phyloP scores from a whole-genome alignment of 1,139 yeast genomes.

The Pichia sp. region DNA sequence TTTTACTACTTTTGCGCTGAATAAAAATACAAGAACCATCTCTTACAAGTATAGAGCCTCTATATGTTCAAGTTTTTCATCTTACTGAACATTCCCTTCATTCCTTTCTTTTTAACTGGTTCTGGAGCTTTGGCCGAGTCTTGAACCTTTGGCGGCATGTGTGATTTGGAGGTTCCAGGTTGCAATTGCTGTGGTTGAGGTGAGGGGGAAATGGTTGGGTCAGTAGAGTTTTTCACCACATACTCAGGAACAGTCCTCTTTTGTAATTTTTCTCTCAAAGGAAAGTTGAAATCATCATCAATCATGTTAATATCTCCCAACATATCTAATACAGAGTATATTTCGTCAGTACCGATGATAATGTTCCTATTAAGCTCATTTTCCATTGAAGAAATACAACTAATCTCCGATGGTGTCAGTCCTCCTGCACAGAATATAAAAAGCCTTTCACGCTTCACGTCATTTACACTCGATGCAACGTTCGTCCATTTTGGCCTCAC shows the following conservation, averaged over 20 bases:
- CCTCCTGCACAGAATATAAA: conserved; percentile 89
- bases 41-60: no score
- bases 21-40: no score
- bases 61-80: no score
- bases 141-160: no score
- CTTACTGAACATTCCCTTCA: no score
- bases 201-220: conserved; percentile 3
- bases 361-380: conserved; percentile 59
- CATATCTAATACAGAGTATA: conserved; percentile 55
- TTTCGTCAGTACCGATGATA: conserved; percentile 74
- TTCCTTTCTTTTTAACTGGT: no score
- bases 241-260: conserved; percentile 16
- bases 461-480: no score
- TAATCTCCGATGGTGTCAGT: conserved; percentile 71
- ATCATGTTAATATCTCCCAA: conserved; percentile 33
- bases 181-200: not conserved
- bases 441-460: conserved; percentile 26
- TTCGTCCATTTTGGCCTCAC: conserved; percentile 22
- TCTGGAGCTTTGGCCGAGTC: no score
- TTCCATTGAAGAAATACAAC: conserved; percentile 69
- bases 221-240: conserved; percentile 16
- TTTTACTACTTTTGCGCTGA: no score
- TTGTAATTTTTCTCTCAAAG: conserved; percentile 14
- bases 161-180: not conserved
- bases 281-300: conserved; percentile 21